These are phyloP conservation scores for Phoma sp. DNA, from an alignment of 2,329 filamentous ascomycete species.

Conservation along the genomic window DNA sequence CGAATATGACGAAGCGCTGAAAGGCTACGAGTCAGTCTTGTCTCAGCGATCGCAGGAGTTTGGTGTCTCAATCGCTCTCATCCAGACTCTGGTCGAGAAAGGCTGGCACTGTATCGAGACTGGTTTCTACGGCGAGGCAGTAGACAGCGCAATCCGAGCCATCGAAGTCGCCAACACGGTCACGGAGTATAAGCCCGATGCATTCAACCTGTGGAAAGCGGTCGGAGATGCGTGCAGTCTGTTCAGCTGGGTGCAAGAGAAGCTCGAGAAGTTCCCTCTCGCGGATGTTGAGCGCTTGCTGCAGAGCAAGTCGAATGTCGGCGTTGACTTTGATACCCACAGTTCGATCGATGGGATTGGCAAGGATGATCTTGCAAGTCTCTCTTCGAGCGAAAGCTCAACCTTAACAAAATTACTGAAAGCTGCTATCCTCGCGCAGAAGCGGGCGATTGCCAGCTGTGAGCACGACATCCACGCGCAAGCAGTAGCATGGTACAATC, in stretches of 20 bases:
- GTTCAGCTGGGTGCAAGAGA: slow-evolving; percentile 79
- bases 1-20: slow-evolving; percentile 84
- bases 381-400: slow-evolving; percentile 25
- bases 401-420: slow-evolving; percentile 67
- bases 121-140: slow-evolving; percentile 85
- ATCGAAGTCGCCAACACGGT: slow-evolving; percentile 73
- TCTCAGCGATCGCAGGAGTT: slow-evolving; percentile 74
- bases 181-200: slow-evolving; percentile 66
- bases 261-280: slow-evolving; percentile 68
- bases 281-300: slow-evolving; percentile 67
- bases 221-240: slow-evolving; percentile 87
- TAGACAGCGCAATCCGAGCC: slow-evolving; percentile 72
- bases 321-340: slow-evolving; percentile 65
- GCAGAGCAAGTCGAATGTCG: slow-evolving; percentile 55
- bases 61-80: slow-evolving; percentile 83
- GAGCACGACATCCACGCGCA: slow-evolving; percentile 82
- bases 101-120: slow-evolving; percentile 79
- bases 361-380: slow-evolving; percentile 42
- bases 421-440: slow-evolving; percentile 82
- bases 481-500: slow-evolving; percentile 95
- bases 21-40: slow-evolving; percentile 78
- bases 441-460: slow-evolving; percentile 79
- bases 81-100: slow-evolving; percentile 87
- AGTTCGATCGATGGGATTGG: slow-evolving; percentile 73
- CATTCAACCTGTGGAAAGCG: slow-evolving; percentile 96